Percentiles rank a stretch among this genome's conserved stretches.
These are phyloP conservation scores for Tricholoma bakamatsutake DNA, from an alignment of 768 basidiomycete genomes.

Conservation along the genomic window DNA sequence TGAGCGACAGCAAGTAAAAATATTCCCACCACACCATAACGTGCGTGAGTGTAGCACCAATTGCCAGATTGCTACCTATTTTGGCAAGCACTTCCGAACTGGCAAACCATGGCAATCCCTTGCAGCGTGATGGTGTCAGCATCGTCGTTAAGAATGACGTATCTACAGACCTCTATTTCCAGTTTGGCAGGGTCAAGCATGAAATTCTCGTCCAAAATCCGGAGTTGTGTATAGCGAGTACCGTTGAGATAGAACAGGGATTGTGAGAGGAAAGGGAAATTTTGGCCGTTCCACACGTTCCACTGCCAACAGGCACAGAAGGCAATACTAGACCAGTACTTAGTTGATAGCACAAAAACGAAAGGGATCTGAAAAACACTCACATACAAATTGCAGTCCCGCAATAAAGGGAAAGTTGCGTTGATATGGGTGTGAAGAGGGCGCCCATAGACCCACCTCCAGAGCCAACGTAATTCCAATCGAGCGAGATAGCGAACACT, in stretches of 20 bases:
- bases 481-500: conserved; percentile 50
- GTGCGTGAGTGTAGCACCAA: conserved; percentile 46
- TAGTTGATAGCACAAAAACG: no score
- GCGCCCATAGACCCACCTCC: conserved; percentile 40
- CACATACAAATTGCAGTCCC: conserved; percentile 50
- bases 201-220: conserved; percentile 47
- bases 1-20: neutral
- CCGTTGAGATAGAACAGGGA: conserved; percentile 39
- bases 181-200: conserved; percentile 43
- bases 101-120: conserved; percentile 42
- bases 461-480: conserved; percentile 55
- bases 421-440: conserved; percentile 46
- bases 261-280: conserved; percentile 20
- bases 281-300: conserved; percentile 7
- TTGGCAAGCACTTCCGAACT: conserved; percentile 38
- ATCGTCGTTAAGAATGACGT: conserved; percentile 15
- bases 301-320: neutral
- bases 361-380: conserved; percentile 9
- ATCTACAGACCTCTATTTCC: conserved; percentile 30
- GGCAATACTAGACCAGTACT: neutral
- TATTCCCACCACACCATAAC: conserved; percentile 37
- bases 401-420: conserved; percentile 44
- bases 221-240: conserved; percentile 42
- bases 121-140: conserved; percentile 10
- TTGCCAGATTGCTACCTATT: conserved; percentile 31